Evolutionary conservation across 805 yeast species (phyloP), one percentile per base, ranked within the genome.

Genomic region (Saturnispora sekii): DNA sequence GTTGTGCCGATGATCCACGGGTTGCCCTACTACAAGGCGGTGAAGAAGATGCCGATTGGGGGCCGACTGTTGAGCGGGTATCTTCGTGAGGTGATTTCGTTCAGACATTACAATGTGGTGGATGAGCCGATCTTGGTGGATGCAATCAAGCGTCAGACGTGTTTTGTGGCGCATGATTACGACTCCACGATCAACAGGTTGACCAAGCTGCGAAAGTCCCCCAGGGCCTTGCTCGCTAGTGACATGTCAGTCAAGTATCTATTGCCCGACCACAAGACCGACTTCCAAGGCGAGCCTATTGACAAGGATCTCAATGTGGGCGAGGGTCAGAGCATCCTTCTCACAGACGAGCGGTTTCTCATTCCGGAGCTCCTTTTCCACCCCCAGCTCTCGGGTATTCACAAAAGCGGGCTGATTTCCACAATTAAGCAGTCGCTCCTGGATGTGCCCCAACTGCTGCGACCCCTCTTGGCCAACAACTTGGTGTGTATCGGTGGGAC

Each of bases 81-180:
- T 41, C 62, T 94, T 43, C 72, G 88, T 50, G 97, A 93, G 57
- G 71, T 85, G 40, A 76, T 90, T 10, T 86, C 96, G 2, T 93
- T 84, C 58, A 70, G 97, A 44, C 93, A 93, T 65, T 93, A 89
- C 61, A 90, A 93, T 57, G 88, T 93, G 53, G 79, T 86, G 58
- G 96, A 93, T 49, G 99, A 94, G 62, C 81, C 95, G 0, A 68
- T 84, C 2, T 64, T 93, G 39, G 80, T 93, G 40, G 86, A 88
- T 57, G 79, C 83, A 40, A 84, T 94, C 52, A 93, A 93, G 57
- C 96, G 89, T 57, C 68, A 74, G 48, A 66, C 90, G 32, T 73
- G 85, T 60, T 79, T 76, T 67, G 76, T 85, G n/a, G 77, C 90
- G 0, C 49, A 53, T 16, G 76, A 84, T 53, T 85, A 78, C 54